A percentile compares a stretch with the other conserved stretches of the same genome.
Evolutionary conservation across 768 basidiomycete species (phyloP).

Genomic region (Tubosaeta sp.): DNA sequence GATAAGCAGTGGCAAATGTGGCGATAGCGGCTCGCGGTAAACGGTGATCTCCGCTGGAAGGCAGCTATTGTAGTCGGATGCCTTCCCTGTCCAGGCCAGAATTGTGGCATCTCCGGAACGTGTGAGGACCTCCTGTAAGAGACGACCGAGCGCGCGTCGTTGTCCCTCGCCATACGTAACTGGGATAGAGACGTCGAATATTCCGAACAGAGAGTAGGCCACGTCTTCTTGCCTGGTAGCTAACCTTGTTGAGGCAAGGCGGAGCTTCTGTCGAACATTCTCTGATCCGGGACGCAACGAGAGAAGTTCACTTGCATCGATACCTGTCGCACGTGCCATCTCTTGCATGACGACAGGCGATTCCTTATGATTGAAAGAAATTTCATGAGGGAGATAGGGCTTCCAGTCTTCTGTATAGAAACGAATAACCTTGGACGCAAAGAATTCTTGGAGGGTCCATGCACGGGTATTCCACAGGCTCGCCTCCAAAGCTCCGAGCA

Average conservation of each 20-base stretch:
- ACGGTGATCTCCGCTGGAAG: slow-evolving; percentile 18
- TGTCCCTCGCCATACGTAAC: slow-evolving; percentile 24
- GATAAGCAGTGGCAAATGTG: slow-evolving; percentile 5
- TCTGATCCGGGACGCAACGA: slow-evolving; percentile 13
- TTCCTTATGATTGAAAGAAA: slow-evolving; percentile 14
- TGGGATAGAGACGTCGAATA: slow-evolving; percentile 19
- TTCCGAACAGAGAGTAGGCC: slow-evolving; percentile 26
- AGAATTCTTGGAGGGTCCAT: slow-evolving; percentile 23
- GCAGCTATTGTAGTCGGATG: slow-evolving; percentile 22
- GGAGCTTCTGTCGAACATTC: slow-evolving; percentile 14
- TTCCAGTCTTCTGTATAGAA: slow-evolving; percentile 24
- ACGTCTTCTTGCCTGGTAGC: slow-evolving; percentile 24
- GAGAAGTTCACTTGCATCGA: slow-evolving; percentile 9
- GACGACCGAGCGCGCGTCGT: slow-evolving; percentile 19
- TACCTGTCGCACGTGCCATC: slow-evolving; percentile 12
- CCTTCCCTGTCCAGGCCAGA: slow-evolving; percentile 18
- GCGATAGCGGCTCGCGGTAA: slow-evolving; percentile 6
- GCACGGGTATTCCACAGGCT: slow-evolving; percentile 25
- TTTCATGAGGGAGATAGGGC: slow-evolving; percentile 14
- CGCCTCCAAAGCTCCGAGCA: slow-evolving; percentile 4
- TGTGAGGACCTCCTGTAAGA: slow-evolving; percentile 14
- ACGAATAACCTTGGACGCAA: slow-evolving; percentile 21
- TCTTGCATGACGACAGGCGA: slow-evolving; percentile 17
- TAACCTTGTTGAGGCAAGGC: slow-evolving; percentile 16
- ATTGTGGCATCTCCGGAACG: slow-evolving; percentile 13